Conservation (phyloP, 768 basidiomycete genomes). For the Exidia glandulosa region DNA sequence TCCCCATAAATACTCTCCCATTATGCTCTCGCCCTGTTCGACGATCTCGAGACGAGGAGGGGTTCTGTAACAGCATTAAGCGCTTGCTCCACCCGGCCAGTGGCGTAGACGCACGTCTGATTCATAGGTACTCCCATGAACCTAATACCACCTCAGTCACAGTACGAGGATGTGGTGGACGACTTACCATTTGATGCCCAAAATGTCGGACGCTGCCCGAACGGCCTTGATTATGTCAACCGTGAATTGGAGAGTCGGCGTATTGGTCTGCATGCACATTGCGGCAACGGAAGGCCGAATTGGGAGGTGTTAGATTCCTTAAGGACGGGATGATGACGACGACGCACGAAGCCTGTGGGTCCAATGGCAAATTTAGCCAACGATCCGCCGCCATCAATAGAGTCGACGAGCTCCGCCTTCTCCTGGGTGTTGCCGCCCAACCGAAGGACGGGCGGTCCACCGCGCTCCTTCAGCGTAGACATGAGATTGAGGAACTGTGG, state of each 20-base stretch:
- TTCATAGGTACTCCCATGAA: constrained; percentile 34
- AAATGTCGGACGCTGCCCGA: constrained; percentile 43
- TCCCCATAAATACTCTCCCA: neutral
- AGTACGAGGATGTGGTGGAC: too few species aligned
- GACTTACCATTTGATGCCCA: constrained; percentile 57
- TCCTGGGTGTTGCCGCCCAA: constrained; percentile 48
- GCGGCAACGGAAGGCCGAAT: neutral
- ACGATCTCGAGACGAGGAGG: neutral
- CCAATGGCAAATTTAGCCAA: neutral
- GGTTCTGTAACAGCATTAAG: neutral
- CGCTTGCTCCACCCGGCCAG: too few species aligned
- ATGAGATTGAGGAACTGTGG: constrained; percentile 37
- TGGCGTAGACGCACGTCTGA: constrained; percentile 15
- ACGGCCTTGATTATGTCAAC: constrained; percentile 57
- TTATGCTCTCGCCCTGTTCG: neutral
- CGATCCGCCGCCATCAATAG: neutral
- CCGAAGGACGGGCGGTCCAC: constrained; percentile 27
- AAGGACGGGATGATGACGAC: too few species aligned
- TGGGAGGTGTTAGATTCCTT: too few species aligned
- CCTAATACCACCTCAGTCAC: too few species aligned
- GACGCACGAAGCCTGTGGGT: neutral
- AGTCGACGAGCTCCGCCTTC: constrained; percentile 17
- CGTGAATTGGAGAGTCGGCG: constrained; percentile 55
- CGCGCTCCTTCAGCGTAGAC: constrained; percentile 32
- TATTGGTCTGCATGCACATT: constrained; percentile 44